These are phyloP conservation scores for Trichoderma sp. DNA, from an alignment of 2,329 filamentous ascomycete species.

Conservation along the genomic window DNA sequence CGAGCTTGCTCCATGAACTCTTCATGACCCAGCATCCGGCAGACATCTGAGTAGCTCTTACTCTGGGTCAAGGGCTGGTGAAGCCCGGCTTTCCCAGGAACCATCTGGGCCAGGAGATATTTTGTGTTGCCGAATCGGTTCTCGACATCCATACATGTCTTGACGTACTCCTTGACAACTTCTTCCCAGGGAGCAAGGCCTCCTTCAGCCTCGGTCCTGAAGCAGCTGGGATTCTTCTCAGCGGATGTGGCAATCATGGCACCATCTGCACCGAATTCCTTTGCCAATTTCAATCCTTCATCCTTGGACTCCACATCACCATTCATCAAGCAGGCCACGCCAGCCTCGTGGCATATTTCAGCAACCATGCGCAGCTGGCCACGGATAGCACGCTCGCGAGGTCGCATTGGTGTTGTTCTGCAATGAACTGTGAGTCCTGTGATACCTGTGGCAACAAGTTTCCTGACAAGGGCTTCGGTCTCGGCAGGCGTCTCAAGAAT, in stretches of 20 bases:
- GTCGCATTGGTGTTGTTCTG: slow-evolving; percentile 93
- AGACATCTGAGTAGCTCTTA: slow-evolving; percentile 70
- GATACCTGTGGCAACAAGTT: slow-evolving; percentile 83
- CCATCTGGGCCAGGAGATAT: slow-evolving; percentile 79
- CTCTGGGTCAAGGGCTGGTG: slow-evolving; percentile 61
- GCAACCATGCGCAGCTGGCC: slow-evolving; percentile 83
- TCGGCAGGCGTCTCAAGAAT: slow-evolving; percentile 73
- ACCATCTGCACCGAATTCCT: slow-evolving; percentile 82
- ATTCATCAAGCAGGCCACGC: slow-evolving; percentile 93
- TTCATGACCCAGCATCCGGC: slow-evolving; percentile 62
- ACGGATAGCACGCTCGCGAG: slow-evolving; percentile 81
- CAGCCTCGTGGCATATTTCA: slow-evolving; percentile 74
- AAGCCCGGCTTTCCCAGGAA: slow-evolving; percentile 71
- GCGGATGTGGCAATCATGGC: slow-evolving; percentile 96
- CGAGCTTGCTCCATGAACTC: slow-evolving; percentile 63
- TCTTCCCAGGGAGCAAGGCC: slow-evolving; percentile 73
- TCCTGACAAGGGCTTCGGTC: slow-evolving; percentile 74
- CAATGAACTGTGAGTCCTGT: slow-evolving; percentile 92
- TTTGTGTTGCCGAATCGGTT: slow-evolving; percentile 94
- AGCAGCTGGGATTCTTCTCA: slow-evolving; percentile 88
- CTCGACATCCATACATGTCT: slow-evolving; percentile 69
- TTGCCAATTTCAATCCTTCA: slow-evolving; percentile 67
- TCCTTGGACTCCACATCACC: slow-evolving; percentile 80
- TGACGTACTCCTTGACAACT: slow-evolving; percentile 73
- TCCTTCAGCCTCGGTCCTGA: slow-evolving; percentile 66